Evolutionary conservation across 2,329 filamentous ascomycete species (phyloP).

Genomic region (Emergomyces orientalis): DNA sequence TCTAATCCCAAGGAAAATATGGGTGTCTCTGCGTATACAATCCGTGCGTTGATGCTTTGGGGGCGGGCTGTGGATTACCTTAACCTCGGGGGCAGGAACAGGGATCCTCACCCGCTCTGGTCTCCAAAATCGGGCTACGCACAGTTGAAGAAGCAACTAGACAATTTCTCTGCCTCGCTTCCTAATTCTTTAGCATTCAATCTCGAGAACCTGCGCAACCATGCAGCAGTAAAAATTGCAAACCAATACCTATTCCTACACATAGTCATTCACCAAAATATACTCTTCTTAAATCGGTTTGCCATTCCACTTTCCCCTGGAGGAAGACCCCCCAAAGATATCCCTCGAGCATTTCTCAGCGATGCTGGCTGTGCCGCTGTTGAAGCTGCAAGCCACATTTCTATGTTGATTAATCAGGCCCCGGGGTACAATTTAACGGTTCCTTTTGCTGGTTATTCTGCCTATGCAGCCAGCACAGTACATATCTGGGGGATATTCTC

Average conservation of each 20-base stretch:
- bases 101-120: slow-evolving; percentile 72
- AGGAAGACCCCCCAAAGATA: slow-evolving; percentile 55
- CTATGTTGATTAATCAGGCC: slow-evolving; percentile 69
- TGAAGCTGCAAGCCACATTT: slow-evolving; percentile 77
- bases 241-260: slow-evolving; percentile 93
- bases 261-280: slow-evolving; percentile 79
- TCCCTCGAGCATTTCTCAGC: slow-evolving; percentile 67
- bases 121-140: slow-evolving; percentile 67
- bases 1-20: slow-evolving; percentile 70
- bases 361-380: slow-evolving; percentile 68
- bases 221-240: slow-evolving; percentile 73
- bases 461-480: slow-evolving; percentile 87
- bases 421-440: slow-evolving; percentile 74
- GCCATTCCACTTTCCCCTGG: slow-evolving; percentile 62
- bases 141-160: slow-evolving; percentile 59
- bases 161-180: slow-evolving; percentile 59
- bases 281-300: slow-evolving; percentile 82
- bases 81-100: slow-evolving; percentile 77
- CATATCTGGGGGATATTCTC: slow-evolving; percentile 90
- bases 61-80: slow-evolving; percentile 81
- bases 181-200: slow-evolving; percentile 66
- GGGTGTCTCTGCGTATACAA: slow-evolving; percentile 86
- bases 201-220: slow-evolving; percentile 70
- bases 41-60: slow-evolving; percentile 79
- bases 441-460: slow-evolving; percentile 89